Percentiles rank a stretch among this genome's conserved stretches.
Evolutionary conservation across 805 yeast species (phyloP).

Genomic region (Yarrowia keelungensis): DNA sequence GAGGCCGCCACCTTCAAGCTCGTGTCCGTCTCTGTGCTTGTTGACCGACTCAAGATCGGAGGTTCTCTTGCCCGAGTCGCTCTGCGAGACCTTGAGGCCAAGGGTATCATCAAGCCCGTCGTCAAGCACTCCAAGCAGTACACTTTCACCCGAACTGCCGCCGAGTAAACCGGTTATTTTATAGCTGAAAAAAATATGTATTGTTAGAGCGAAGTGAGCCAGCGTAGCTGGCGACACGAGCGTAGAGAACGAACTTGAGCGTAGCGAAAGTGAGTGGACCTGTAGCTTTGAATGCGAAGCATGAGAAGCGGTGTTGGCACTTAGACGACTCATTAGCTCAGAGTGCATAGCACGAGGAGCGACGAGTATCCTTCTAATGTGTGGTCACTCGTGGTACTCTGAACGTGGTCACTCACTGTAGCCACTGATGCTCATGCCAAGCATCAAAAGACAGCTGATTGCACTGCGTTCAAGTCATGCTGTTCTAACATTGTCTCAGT

Average conservation of each 20-base stretch:
- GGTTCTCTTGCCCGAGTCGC: constrained; percentile 99
- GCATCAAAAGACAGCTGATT: no score
- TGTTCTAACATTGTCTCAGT: no score
- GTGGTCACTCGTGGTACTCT: no score
- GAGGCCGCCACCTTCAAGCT: constrained; percentile 99
- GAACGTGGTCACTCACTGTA: no score
- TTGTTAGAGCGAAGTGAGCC: constrained; percentile 14
- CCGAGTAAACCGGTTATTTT: constrained; percentile 36
- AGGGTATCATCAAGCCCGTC: constrained; percentile 94
- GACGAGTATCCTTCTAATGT: no score
- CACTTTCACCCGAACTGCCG: constrained; percentile 65
- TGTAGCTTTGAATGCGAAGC: no score
- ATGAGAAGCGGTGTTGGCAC: no score
- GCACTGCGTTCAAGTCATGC: no score
- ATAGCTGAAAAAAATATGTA: constrained; percentile 37
- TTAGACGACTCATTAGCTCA: no score
- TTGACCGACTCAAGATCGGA: constrained; percentile 98
- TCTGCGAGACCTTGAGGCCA: constrained; percentile 90
- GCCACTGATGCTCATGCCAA: no score
- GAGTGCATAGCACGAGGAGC: no score
- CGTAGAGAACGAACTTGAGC: background rate
- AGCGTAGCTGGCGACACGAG: background rate
- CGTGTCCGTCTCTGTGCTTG: constrained; percentile 96
- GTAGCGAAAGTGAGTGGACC: no score
- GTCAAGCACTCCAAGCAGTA: constrained; percentile 95